A percentile compares a stretch with the other conserved stretches of the same genome.
Evolutionary conservation across 2,329 filamentous ascomycete species (phyloP).

Genomic region (Ambrosiella xylebori): DNA sequence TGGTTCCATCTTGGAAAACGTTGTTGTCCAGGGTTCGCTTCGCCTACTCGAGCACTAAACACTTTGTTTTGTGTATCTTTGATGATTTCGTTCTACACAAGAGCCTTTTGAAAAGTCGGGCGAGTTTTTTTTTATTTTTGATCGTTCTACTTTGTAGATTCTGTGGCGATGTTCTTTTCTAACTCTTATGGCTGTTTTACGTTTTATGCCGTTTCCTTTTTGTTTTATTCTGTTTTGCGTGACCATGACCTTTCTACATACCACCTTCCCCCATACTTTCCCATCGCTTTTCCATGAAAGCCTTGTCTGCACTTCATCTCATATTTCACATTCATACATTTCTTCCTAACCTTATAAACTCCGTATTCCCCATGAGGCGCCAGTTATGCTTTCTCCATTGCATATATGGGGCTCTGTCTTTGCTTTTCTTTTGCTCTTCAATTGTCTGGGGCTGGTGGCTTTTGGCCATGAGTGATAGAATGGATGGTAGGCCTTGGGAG

Average conservation of each 20-base stretch:
- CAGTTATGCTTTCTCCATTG: background rate
- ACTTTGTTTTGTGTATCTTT: background rate
- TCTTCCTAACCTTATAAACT: background rate
- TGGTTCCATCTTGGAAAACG: slow-evolving; percentile 93
- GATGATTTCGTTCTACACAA: background rate
- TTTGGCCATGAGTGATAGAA: background rate
- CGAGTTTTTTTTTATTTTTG: background rate
- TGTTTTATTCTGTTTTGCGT: background rate
- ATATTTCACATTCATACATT: background rate
- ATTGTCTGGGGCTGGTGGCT: background rate
- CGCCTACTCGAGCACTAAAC: slow-evolving; percentile 47
- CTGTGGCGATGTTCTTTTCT: background rate
- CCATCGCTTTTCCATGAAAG: slow-evolving; percentile 1
- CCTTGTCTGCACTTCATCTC: background rate
- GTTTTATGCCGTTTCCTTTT: background rate
- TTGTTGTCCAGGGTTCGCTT: slow-evolving; percentile 95
- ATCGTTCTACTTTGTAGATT: background rate
- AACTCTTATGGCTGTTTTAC: background rate
- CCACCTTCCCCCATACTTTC: background rate
- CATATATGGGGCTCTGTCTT: background rate
- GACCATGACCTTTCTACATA: background rate
- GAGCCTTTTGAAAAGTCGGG: background rate
- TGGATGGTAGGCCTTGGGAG: background rate
- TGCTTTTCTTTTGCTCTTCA: background rate
- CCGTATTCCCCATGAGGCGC: background rate